These are phyloP conservation scores for Delitschia confertaspora DNA, from an alignment of 495 filamentous ascomycete species.

Conservation along the genomic window DNA sequence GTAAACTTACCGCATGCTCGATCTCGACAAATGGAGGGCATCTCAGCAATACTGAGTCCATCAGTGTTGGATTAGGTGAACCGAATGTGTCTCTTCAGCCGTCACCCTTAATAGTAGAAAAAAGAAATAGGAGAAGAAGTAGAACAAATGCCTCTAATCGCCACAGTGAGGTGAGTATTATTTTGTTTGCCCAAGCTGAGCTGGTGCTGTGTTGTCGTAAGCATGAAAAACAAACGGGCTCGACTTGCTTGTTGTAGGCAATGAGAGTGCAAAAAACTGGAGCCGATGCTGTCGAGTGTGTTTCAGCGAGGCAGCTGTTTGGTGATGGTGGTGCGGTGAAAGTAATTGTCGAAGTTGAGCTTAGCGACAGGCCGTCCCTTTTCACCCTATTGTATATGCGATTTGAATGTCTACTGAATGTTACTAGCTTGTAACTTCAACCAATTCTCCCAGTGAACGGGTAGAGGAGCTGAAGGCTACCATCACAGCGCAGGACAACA, in stretches of 20 bases:
- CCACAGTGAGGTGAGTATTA: conserved; percentile 20
- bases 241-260: conserved; percentile 8
- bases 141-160: conserved; percentile 2
- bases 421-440: too few relatives aligned
- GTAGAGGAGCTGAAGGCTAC: conserved; percentile 25
- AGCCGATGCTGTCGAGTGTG: background rate
- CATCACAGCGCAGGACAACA: conserved; percentile 21
- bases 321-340: too few relatives aligned
- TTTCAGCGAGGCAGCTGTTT: too few relatives aligned
- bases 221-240: conserved; percentile 13
- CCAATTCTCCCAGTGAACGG: conserved; percentile 12
- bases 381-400: too few relatives aligned
- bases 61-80: conserved; percentile 12
- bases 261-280: background rate
- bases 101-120: conserved; percentile 24
- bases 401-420: too few relatives aligned
- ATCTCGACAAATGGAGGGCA: conserved; percentile 21
- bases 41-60: conserved; percentile 18
- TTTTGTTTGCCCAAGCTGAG: background rate
- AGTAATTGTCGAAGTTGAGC: too few relatives aligned
- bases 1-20: conserved; percentile 26
- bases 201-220: background rate
- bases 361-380: too few relatives aligned
- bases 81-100: conserved; percentile 17
- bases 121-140: conserved; percentile 12